Evolutionary conservation across 2,329 filamentous ascomycete species (phyloP), one percentile per base, ranked within the genome.

Genomic region (Fusarium algeriense): DNA sequence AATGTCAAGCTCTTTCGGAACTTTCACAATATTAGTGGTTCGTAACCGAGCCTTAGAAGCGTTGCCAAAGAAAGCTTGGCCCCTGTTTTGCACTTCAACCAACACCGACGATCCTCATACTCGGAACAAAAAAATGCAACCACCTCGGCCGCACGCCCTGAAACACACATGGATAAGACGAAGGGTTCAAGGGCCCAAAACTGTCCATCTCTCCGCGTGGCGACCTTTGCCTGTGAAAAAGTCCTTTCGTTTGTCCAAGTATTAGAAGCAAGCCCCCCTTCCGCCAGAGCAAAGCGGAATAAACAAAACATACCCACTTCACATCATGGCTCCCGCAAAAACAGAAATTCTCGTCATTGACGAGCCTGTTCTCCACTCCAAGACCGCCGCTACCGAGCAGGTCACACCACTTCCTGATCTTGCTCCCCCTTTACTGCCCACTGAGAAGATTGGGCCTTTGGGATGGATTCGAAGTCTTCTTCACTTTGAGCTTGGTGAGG

Each of bases 361-460:
- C 40, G 38, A 66, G 34, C 30, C 61, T 17, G 30, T 11, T n/a
- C 15, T 66, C 40, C 34, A 41, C 46, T 28, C 40, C 3, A 66
- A 66, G 28, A 37, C 45, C 45, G 3, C 23, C 14, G 35, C 23
- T n/a, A 52, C 53, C 3, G 30, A 66, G 20, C 28, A 46, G 1
- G 23, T 66, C 30, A 59, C n/a, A 12, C 45, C 49, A 45, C 30
- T 66, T 8, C 38, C 40, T 12, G 53, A 66, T 17, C 63, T 66
- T 15, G 63, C 63, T 12, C 63, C 63, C 34, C 63, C 63, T 30
- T 41, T 66, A 19, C 40, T 66, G 15, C 63, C 63, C 10, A 66
- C 63, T 0, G 63, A 66, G 23, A 66, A 45, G 53, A 66, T 66
- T 38, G 63, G 63, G 0, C 63, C 63, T 13, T 37, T 65, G 38